phyloP scores from a whole-genome alignment of 257 asterid genomes.

The Rubia yunnanensis region DNA sequence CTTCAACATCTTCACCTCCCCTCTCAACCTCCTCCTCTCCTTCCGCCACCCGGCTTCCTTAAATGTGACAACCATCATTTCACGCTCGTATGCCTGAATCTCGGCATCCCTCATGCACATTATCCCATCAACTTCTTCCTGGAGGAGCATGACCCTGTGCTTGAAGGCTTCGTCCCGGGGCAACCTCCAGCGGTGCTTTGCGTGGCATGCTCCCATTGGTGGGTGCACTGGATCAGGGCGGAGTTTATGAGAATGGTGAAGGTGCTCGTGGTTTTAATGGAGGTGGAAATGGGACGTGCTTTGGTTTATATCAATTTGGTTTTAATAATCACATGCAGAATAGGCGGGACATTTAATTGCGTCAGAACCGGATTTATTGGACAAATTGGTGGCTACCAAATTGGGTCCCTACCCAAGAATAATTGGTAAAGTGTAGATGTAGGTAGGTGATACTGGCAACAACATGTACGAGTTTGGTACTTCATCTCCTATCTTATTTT shows the following conservation, averaged over 20 bases:
- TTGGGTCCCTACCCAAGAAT: constrained; percentile 10
- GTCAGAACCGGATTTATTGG: constrained; percentile 1
- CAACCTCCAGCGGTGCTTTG: constrained; percentile 30
- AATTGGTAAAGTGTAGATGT: neutral
- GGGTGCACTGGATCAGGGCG: neutral
- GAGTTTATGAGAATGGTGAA: neutral
- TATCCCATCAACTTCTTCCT: constrained; percentile 49
- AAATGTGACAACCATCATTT: constrained; percentile 49
- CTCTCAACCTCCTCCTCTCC: constrained; percentile 48
- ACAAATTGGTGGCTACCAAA: constrained; percentile 9
- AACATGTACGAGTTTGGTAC: neutral
- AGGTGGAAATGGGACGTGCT: neutral
- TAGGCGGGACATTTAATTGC: constrained; percentile 1
- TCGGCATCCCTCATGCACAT: constrained; percentile 62
- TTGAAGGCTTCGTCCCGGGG: constrained; percentile 32
- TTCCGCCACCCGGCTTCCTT: constrained; percentile 68
- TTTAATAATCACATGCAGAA: constrained; percentile 12
- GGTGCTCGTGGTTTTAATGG: constrained; percentile 13
- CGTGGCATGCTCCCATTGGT: constrained; percentile 52
- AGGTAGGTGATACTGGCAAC: neutral
- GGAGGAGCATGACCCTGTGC: constrained; percentile 41
- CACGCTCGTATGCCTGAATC: constrained; percentile 44
- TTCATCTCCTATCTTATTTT: too few species aligned
- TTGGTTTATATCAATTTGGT: neutral
- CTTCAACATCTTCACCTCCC: constrained; percentile 37